phyloP scores from a whole-genome alignment of 768 basidiomycete species.

The Phylloporus scabripes region DNA sequence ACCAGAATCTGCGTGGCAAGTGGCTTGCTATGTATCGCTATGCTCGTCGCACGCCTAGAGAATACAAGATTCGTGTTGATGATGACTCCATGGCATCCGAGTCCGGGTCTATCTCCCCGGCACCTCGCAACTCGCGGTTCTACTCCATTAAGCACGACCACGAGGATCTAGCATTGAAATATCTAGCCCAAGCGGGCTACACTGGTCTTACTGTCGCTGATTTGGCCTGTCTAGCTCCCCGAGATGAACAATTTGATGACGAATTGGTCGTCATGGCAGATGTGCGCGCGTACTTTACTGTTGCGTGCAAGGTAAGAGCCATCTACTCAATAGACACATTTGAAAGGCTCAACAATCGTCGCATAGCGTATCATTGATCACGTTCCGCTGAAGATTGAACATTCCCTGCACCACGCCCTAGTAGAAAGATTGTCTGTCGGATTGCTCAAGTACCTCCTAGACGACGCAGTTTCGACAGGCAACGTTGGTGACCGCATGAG shows the following conservation, averaged over 20 bases:
- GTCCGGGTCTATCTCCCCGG: too few species aligned
- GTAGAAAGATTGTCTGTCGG: conserved; percentile 30
- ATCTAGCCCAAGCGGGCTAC: conserved; percentile 32
- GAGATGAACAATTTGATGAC: conserved; percentile 29
- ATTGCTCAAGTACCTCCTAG: conserved; percentile 33
- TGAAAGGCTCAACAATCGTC: neutral
- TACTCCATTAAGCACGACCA: too few species aligned
- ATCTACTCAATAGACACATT: neutral
- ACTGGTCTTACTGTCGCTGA: conserved; percentile 16
- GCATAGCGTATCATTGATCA: conserved; percentile 51
- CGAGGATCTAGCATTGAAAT: too few species aligned
- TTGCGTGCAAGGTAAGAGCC: conserved; percentile 45
- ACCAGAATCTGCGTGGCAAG: conserved; percentile 9
- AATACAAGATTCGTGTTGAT: too few species aligned
- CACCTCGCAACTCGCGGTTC: too few species aligned
- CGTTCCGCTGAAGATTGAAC: conserved; percentile 47
- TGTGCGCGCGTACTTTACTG: conserved; percentile 51
- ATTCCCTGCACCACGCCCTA: conserved; percentile 38
- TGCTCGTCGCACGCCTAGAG: conserved; percentile 8
- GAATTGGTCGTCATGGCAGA: conserved; percentile 51
- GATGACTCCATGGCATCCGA: too few species aligned
- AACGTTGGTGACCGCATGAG: conserved; percentile 31
- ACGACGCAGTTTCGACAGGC: conserved; percentile 7
- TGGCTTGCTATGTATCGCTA: conserved; percentile 26
- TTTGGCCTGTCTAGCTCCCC: conserved; percentile 23